Evolutionary conservation across 2,329 filamentous ascomycete species (phyloP).

Genomic region (Penicillium sp.): DNA sequence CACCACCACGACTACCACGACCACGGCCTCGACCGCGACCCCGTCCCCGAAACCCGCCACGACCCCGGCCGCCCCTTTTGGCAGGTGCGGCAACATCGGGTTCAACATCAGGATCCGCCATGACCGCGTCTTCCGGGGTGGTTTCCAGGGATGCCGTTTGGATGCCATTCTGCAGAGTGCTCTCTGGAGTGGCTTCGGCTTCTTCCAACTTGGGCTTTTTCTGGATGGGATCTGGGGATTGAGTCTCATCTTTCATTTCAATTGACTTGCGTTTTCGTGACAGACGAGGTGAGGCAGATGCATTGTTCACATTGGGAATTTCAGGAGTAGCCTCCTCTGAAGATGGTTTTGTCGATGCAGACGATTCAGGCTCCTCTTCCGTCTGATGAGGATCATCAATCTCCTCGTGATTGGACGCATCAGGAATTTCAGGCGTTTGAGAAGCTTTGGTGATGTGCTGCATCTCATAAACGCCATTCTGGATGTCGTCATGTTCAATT

Average conservation of each 20-base stretch:
- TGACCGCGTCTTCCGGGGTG: constrained; percentile 15
- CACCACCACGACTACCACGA: constrained; percentile 34
- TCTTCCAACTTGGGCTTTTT: constrained; percentile 37
- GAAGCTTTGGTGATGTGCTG: constrained; percentile 8
- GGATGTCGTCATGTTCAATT: background rate
- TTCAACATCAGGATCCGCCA: constrained; percentile 2
- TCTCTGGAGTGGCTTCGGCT: constrained; percentile 20
- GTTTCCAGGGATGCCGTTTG: constrained; percentile 18
- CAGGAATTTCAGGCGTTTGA: constrained; percentile 10
- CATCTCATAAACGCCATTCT: background rate
- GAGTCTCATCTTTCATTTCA: constrained; percentile 21
- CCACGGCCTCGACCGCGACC: constrained; percentile 34
- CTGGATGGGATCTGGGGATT: constrained; percentile 15
- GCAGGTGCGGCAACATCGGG: constrained; percentile 1
- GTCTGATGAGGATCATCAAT: background rate
- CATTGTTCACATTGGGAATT: background rate
- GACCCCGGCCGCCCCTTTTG: constrained; percentile 13
- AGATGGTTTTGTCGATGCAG: constrained; percentile 1
- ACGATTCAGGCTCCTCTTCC: background rate
- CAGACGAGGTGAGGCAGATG: constrained; percentile 9
- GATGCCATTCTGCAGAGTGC: constrained; percentile 24
- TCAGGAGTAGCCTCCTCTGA: background rate
- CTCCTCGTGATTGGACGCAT: background rate
- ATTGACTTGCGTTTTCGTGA: constrained; percentile 30
- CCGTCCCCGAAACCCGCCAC: constrained; percentile 17